These are phyloP conservation scores for Entamoeba moshkovskii DNA, from an alignment of 208 protist genomes.

Conservation along the genomic window DNA sequence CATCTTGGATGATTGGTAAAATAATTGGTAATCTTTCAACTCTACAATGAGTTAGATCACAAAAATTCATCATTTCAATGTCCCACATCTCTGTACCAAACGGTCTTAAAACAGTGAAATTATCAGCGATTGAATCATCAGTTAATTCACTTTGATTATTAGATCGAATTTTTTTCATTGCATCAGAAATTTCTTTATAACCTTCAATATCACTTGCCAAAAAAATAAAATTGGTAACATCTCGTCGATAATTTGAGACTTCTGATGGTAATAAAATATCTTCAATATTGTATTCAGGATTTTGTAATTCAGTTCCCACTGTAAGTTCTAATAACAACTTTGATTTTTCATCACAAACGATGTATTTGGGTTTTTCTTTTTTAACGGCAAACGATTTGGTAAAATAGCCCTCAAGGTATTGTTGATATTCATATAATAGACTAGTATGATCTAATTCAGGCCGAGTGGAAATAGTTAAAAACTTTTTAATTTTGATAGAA, in stretches of 20 bases:
- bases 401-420: background rate
- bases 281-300: background rate
- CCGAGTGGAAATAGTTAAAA: background rate
- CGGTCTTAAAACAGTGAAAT: background rate
- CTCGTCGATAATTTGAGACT: background rate
- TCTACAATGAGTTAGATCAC: background rate
- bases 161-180: background rate
- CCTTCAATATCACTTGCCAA: background rate
- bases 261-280: background rate
- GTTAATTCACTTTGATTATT: background rate
- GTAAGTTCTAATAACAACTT: background rate
- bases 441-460: background rate
- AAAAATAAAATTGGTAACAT: background rate
- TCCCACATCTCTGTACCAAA: conserved; percentile 1
- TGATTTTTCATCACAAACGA: background rate
- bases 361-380: background rate
- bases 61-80: background rate
- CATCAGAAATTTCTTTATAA: background rate
- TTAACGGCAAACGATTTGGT: background rate
- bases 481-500: background rate
- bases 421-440: background rate
- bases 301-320: background rate
- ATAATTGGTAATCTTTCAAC: background rate
- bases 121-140: too few relatives aligned
- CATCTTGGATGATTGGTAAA: background rate